Evolutionary conservation across 345 rosid genomes (phyloP).

Genomic region (Mercurialis annua): DNA sequence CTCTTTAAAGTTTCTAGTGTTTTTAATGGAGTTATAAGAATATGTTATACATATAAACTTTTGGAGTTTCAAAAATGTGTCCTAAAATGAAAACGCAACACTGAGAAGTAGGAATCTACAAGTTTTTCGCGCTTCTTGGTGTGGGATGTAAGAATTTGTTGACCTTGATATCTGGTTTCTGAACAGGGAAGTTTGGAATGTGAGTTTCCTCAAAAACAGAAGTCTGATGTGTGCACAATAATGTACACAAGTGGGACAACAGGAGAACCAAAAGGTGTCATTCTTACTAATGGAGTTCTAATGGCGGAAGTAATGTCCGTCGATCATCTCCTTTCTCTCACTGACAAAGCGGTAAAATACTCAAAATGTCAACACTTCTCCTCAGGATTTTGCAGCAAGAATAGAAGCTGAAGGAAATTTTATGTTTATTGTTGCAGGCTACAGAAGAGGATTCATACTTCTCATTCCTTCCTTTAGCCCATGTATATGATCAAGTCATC

Average conservation of each 20-base stretch:
- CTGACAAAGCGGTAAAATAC: conserved; percentile 58
- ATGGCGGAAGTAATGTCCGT: conserved; percentile 71
- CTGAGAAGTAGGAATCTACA: too few species aligned
- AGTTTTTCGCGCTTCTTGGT: too few species aligned
- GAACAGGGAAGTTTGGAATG: conserved; percentile 57
- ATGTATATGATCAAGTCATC: conserved; percentile 79
- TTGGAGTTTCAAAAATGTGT: neutral
- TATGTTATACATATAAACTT: neutral
- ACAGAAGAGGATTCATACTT: conserved; percentile 73
- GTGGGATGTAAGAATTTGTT: neutral
- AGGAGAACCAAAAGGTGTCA: conserved; percentile 96
- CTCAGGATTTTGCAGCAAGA: neutral
- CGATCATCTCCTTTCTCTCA: conserved; percentile 55
- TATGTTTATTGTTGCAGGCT: conserved; percentile 40
- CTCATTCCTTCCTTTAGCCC: conserved; percentile 95
- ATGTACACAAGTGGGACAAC: conserved; percentile 99
- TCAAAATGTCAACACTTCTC: neutral
- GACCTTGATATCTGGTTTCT: neutral
- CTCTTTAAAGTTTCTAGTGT: neutral
- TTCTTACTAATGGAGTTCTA: conserved; percentile 58
- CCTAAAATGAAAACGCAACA: too few species aligned
- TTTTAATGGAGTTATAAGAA: too few species aligned
- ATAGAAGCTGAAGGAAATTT: neutral
- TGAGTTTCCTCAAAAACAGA: conserved; percentile 62
- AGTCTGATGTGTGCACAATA: conserved; percentile 72